Percentiles rank a stretch among this genome's conserved stretches.
phyloP scores from a whole-genome alignment of 1,284 basidiomycete genomes.

The Abortiporus biennis region DNA sequence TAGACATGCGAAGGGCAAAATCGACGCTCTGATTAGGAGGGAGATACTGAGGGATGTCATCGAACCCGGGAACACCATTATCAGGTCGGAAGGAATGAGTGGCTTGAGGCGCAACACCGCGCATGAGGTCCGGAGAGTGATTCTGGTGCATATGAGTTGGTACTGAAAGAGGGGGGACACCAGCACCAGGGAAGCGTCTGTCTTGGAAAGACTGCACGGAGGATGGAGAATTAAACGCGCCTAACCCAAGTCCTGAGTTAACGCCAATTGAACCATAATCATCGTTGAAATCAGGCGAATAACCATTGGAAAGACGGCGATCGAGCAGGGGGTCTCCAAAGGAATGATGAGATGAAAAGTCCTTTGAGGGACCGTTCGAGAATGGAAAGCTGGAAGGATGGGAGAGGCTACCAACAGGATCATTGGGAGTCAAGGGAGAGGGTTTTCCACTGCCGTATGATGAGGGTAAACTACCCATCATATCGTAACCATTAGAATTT shows the following conservation, averaged over 20 bases:
- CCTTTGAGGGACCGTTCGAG: conserved; percentile 39
- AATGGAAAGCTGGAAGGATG: conserved; percentile 47
- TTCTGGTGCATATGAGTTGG: conserved; percentile 38
- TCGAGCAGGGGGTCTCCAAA: conserved; percentile 52
- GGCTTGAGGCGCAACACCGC: conserved; percentile 60
- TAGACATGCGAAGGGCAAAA: conserved; percentile 46
- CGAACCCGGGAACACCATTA: conserved; percentile 40
- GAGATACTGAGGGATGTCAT: conserved; percentile 52
- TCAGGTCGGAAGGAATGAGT: conserved; percentile 52
- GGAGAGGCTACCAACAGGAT: conserved; percentile 50
- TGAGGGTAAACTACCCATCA: conserved; percentile 52
- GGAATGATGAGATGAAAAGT: conserved; percentile 39
- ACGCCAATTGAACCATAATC: conserved; percentile 48
- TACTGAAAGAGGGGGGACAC: conserved; percentile 29
- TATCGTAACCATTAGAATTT: conserved; percentile 51
- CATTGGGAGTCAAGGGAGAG: conserved; percentile 66
- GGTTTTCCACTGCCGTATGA: conserved; percentile 66
- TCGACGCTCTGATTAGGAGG: conserved; percentile 44
- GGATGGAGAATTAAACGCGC: conserved; percentile 28
- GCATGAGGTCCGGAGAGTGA: conserved; percentile 47
- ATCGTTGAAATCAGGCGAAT: conserved; percentile 51
- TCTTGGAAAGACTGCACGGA: conserved; percentile 52
- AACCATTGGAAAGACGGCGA: conserved; percentile 48
- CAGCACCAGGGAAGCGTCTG: conserved; percentile 28
- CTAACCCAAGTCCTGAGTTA: conserved; percentile 39